phyloP scores from a whole-genome alignment of 163 green algal species.

The Volvox carteri region DNA sequence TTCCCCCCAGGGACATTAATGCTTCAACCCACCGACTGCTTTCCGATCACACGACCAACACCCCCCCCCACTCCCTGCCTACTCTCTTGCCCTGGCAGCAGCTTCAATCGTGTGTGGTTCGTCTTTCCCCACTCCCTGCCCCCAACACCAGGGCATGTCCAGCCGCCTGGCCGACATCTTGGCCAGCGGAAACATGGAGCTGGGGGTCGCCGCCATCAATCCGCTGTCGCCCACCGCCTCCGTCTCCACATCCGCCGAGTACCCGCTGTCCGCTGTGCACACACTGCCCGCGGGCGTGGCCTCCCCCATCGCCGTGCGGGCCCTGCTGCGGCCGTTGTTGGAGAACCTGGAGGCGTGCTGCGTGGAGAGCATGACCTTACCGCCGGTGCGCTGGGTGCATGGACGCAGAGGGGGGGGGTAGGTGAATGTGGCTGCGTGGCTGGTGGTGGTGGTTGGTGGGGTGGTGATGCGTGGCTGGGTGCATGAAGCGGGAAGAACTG shows the following conservation, averaged over 20 bases:
- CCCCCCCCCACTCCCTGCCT: background rate
- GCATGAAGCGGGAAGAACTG: too few relatives aligned
- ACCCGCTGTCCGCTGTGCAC: background rate
- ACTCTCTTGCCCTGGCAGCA: too few relatives aligned
- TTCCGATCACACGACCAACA: too few relatives aligned
- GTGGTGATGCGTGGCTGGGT: too few relatives aligned
- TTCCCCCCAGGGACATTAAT: too few relatives aligned
- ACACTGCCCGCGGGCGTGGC: conserved; percentile 29
- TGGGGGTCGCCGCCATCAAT: background rate
- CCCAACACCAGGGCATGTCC: conserved; percentile 52
- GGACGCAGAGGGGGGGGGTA: too few relatives aligned
- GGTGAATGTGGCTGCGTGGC: background rate
- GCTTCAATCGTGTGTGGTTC: too few relatives aligned
- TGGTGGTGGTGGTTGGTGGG: background rate
- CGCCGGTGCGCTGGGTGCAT: conserved; percentile 3
- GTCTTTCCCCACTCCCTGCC: too few relatives aligned
- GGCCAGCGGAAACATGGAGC: background rate
- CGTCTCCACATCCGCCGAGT: background rate
- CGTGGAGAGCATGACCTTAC: background rate
- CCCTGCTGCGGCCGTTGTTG: conserved; percentile 39
- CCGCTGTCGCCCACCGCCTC: conserved; percentile 11
- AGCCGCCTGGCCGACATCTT: conserved; percentile 47
- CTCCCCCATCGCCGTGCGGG: conserved; percentile 39
- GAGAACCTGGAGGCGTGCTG: conserved; percentile 32
- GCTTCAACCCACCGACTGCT: too few relatives aligned